Base-by-base conservation (phyloP, 495 filamentous ascomycete species). In the Bacidia rubella region DNA sequence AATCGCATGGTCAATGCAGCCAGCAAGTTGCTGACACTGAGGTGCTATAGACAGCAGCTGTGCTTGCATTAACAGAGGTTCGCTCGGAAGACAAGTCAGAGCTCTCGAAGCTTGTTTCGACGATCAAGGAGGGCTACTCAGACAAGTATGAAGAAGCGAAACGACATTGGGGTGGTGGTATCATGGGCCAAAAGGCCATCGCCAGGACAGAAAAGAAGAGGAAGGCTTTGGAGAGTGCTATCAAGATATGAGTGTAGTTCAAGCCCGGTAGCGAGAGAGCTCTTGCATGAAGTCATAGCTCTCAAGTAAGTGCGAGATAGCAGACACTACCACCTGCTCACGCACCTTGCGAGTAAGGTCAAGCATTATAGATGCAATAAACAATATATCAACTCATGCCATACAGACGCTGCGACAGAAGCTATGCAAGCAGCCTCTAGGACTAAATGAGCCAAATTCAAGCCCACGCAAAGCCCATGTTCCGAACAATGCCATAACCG, bases 111-210 rank as follows among this genome's bases (percentile, higher is more conserved):
- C 83, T 97, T 66, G 78, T 95, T 66, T 85, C 84, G 54, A 82
- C 90, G 69, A 78, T 96, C 79, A 97, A 99, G 85, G 93, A 96
- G 68, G 92, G 90, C 57, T 99, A 95, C 77, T 72, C 82, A 57
- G 90, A 92, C 70, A 95, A 94, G 81, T 85, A 87, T 70, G 88
- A 95, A 76, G 87, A 94, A 68, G 67, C 76, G 65, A 86, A 85
- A 73, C 82, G 87, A 69, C 84, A 89, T 76, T 99, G 93, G 92
- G 93, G 93, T 77, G 93, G 93, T 80, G 93, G 93, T 74, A 95
- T 97, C 76, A 95, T 97, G 90, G 93, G 93, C 62, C 77, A 81
- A 69, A 99, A 99, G 85, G 90, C 93, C 65, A 80, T 86, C 65
- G 89, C 86, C 67, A 79, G 83, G 66, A 82, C 82, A 64, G 86